phyloP scores from a whole-genome alignment of 208 protist species.

The Borovskyia barvae region DNA sequence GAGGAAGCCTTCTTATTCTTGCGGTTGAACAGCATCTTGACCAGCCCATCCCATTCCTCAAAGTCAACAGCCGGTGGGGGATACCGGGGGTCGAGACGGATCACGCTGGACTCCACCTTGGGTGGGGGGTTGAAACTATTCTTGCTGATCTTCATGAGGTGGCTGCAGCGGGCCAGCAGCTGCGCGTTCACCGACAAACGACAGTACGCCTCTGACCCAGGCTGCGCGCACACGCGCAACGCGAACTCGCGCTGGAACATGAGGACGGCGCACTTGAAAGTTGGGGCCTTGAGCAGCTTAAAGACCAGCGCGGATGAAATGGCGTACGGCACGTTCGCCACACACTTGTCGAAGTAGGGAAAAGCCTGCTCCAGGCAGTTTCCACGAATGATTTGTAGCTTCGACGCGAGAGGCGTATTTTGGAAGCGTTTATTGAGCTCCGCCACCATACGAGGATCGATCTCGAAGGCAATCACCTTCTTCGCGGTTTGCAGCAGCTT shows the following conservation, averaged over 20 bases:
- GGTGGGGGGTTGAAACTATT: constrained; percentile 99
- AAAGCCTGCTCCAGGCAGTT: constrained; percentile 99
- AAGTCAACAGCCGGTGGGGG: constrained; percentile 98
- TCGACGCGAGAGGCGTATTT: constrained; percentile 80
- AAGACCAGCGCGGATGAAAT: constrained; percentile 99
- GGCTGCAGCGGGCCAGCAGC: constrained; percentile 96
- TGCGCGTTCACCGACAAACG: constrained; percentile 99
- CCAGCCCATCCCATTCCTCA: constrained; percentile 99
- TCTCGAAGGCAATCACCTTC: constrained; percentile 98
- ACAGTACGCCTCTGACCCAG: constrained; percentile 97
- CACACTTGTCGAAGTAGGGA: constrained; percentile 99
- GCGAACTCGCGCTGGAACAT: constrained; percentile 99
- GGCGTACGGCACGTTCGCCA: constrained; percentile 99
- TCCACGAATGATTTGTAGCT: constrained; percentile 97
- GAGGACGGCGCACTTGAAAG: constrained; percentile 96
- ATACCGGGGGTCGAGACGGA: constrained; percentile 98
- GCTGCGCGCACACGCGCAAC: constrained; percentile 97
- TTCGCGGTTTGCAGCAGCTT: constrained; percentile 97
- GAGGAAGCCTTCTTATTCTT: constrained; percentile 99
- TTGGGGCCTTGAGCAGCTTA: constrained; percentile 97
- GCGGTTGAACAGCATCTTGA: constrained; percentile 97
- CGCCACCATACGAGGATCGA: constrained; percentile 99
- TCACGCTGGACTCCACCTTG: constrained; percentile 99
- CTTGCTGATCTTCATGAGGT: constrained; percentile 98
- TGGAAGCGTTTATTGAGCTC: constrained; percentile 99